These are phyloP conservation scores for Hypocrella siamensis DNA, from an alignment of 2,329 filamentous ascomycete genomes.

Conservation along the genomic window DNA sequence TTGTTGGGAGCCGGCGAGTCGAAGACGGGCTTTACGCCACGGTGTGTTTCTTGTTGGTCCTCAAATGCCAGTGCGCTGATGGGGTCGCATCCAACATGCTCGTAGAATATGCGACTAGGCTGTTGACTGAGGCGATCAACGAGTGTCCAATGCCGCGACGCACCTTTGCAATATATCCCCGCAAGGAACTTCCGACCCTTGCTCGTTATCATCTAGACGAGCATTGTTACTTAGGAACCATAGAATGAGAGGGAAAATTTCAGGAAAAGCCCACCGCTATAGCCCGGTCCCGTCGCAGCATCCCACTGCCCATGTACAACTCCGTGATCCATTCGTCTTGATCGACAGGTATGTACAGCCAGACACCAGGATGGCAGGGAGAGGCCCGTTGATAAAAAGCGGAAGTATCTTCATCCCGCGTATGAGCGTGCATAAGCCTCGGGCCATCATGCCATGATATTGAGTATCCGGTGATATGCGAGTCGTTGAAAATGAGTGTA, in stretches of 20 bases:
- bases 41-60: neutral
- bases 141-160: neutral
- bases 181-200: constrained; percentile 1
- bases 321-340: constrained; percentile 1
- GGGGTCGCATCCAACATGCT: neutral
- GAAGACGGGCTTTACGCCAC: neutral
- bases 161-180: neutral
- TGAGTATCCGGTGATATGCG: neutral
- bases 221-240: neutral
- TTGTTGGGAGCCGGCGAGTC: neutral
- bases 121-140: neutral
- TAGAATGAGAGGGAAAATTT: neutral
- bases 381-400: neutral
- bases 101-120: constrained; percentile 1
- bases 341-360: neutral
- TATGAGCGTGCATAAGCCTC: neutral
- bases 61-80: constrained; percentile 1
- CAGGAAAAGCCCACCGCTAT: neutral
- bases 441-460: neutral
- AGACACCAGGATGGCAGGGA: neutral
- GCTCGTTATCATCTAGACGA: neutral
- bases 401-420: neutral
- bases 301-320: neutral
- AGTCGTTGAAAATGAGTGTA: neutral
- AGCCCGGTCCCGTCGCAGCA: neutral